A percentile compares a stretch with the other conserved stretches of the same genome.
Conservation (phyloP, 2,329 filamentous ascomycete genomes). For the Sporothrix globosa region DNA sequence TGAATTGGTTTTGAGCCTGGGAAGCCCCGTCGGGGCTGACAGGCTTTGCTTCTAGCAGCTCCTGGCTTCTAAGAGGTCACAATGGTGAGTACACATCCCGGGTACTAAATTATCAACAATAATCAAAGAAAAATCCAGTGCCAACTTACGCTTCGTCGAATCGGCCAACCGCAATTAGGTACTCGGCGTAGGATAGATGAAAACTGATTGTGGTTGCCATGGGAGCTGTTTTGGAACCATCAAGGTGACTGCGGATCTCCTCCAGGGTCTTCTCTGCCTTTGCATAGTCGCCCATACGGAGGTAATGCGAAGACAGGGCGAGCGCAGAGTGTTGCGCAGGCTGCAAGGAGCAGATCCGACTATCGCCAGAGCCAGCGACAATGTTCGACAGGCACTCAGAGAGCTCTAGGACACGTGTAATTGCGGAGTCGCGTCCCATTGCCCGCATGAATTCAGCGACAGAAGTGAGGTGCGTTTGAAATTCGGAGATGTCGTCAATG, state of each 20-base stretch:
- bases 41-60: conserved; percentile 32
- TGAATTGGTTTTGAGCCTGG: neutral
- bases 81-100: neutral
- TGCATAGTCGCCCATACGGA: conserved; percentile 55
- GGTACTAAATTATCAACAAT: neutral
- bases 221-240: conserved; percentile 43
- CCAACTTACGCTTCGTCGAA: conserved; percentile 60
- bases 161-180: conserved; percentile 68
- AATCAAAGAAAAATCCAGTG: neutral
- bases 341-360: conserved; percentile 35
- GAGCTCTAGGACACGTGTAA: conserved; percentile 54
- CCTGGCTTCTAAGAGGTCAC: conserved; percentile 25
- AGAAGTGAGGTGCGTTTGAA: conserved; percentile 56
- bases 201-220: conserved; percentile 54
- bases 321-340: conserved; percentile 53
- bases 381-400: conserved; percentile 49
- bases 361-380: neutral
- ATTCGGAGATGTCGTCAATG: conserved; percentile 55
- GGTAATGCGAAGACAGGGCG: conserved; percentile 56
- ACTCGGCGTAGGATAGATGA: conserved; percentile 74
- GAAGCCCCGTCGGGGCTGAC: neutral
- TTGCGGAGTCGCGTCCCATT: conserved; percentile 53
- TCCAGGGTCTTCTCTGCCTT: conserved; percentile 60
- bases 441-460: conserved; percentile 57
- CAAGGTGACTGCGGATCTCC: conserved; percentile 56